Evolutionary conservation across 805 yeast species (phyloP).

Genomic region (Lachancea thermotolerans): DNA sequence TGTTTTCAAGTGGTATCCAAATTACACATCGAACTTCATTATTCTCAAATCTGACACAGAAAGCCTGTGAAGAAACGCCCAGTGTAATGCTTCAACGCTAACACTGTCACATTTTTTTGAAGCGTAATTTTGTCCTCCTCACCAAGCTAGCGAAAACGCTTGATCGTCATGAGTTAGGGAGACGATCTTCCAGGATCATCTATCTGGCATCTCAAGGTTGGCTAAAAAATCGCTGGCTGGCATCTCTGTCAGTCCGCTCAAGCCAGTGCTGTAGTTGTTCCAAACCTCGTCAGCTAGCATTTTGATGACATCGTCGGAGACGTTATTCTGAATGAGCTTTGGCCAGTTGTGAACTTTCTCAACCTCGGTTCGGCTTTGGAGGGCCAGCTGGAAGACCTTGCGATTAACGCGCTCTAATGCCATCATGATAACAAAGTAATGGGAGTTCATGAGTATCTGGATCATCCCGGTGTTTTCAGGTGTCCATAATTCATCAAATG

Average conservation of each 20-base stretch:
- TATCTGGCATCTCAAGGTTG: conserved; percentile 2
- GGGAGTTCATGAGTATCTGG: conserved; percentile 5
- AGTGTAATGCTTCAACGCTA: no score
- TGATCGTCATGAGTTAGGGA: no score
- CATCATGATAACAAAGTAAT: conserved; percentile 7
- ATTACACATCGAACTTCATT: no score
- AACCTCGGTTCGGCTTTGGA: conserved; percentile 15
- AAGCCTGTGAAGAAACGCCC: no score
- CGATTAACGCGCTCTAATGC: conserved; percentile 22
- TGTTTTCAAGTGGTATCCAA: no score
- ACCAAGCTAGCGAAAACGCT: no score
- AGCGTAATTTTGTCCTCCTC: no score
- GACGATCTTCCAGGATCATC: no score
- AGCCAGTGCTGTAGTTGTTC: conserved; percentile 18
- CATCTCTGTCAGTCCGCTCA: conserved; percentile 17
- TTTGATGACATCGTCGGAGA: conserved; percentile 12
- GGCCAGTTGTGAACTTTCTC: conserved; percentile 13
- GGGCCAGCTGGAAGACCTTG: conserved; percentile 15
- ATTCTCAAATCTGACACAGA: no score
- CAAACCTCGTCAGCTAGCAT: conserved; percentile 21
- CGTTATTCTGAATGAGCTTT: conserved; percentile 9
- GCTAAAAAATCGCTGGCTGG: conserved; percentile 15
- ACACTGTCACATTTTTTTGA: no score
- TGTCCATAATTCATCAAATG: conserved; percentile 15
- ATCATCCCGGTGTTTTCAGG: conserved; percentile 4